Conservation (phyloP, 768 basidiomycete species). For the Mycena alexandri region DNA sequence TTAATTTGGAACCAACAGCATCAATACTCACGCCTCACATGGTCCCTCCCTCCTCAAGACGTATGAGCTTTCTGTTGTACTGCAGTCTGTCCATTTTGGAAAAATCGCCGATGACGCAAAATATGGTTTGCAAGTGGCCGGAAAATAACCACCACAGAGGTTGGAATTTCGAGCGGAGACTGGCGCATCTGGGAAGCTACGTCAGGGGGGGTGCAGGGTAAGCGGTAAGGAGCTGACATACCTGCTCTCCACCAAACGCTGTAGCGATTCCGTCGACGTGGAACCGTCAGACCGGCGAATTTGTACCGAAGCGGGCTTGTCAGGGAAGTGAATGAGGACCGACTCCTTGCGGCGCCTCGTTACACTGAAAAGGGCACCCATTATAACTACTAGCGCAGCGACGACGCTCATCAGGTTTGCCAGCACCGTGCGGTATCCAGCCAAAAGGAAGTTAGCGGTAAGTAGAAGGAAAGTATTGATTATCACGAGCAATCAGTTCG, state of each 20-base stretch:
- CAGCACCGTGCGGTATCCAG: too few relatives aligned
- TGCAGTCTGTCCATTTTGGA: constrained; percentile 65
- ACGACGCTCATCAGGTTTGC: constrained; percentile 2
- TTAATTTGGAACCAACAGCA: constrained; percentile 11
- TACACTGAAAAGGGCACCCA: constrained; percentile 52
- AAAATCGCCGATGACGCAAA: constrained; percentile 72
- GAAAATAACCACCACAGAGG: constrained; percentile 66
- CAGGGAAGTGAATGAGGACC: constrained; percentile 53
- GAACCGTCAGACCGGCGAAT: constrained; percentile 49
- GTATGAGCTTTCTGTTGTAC: constrained; percentile 67
- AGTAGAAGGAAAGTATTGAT: too few relatives aligned
- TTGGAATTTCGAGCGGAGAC: constrained; percentile 56
- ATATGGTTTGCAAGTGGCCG: constrained; percentile 75
- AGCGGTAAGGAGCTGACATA: neutral
- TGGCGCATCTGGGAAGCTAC: constrained; percentile 47
- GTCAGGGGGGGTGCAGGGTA: neutral
- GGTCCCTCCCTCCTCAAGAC: constrained; percentile 72
- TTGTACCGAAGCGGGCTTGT: constrained; percentile 51
- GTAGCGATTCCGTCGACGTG: constrained; percentile 53
- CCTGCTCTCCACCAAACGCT: constrained; percentile 54
- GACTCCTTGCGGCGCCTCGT: constrained; percentile 38
- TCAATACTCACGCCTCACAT: constrained; percentile 56
- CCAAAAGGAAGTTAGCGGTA: too few relatives aligned
- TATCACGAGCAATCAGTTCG: too few relatives aligned
- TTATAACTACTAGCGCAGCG: constrained; percentile 34